Percentiles rank a stretch among this genome's conserved stretches.
Evolutionary conservation across 108 stramenopile genomes (phyloP).

Genomic region (Fragilariopsis cylindrus): DNA sequence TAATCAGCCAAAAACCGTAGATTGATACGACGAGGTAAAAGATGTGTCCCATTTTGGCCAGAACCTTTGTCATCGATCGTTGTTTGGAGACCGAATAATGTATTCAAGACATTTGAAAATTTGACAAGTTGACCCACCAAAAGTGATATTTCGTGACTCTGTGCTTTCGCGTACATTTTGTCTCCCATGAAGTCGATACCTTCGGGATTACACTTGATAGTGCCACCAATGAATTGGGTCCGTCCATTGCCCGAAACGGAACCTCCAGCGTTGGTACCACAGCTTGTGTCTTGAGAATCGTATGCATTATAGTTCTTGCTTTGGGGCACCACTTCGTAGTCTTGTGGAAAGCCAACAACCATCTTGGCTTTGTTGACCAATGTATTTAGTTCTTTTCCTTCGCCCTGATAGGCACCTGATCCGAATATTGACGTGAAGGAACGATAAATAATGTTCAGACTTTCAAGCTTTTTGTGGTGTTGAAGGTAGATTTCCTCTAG

Average conservation of each 20-base stretch:
- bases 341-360: slow-evolving; percentile 61
- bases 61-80: not conserved
- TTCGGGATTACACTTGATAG: slow-evolving; percentile 55
- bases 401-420: slow-evolving; percentile 42
- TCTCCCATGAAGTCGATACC: slow-evolving; percentile 74
- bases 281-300: slow-evolving; percentile 12
- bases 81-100: slow-evolving; percentile 43
- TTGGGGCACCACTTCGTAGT: slow-evolving; percentile 48
- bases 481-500: slow-evolving; percentile 85
- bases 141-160: slow-evolving; percentile 64
- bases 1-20: slow-evolving; percentile 84
- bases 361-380: slow-evolving; percentile 54
- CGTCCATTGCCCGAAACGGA: slow-evolving; percentile 60
- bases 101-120: slow-evolving; percentile 55
- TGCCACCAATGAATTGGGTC: slow-evolving; percentile 49
- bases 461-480: slow-evolving; percentile 57
- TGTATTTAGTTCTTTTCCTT: slow-evolving; percentile 52
- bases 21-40: slow-evolving; percentile 57
- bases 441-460: slow-evolving; percentile 63
- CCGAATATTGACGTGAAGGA: slow-evolving; percentile 54
- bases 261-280: slow-evolving; percentile 35
- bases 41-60: not conserved
- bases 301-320: slow-evolving; percentile 3
- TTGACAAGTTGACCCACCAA: slow-evolving; percentile 52
- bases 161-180: slow-evolving; percentile 48